phyloP scores from a whole-genome alignment of 805 yeast genomes.

The Pichia phayaonensis region DNA sequence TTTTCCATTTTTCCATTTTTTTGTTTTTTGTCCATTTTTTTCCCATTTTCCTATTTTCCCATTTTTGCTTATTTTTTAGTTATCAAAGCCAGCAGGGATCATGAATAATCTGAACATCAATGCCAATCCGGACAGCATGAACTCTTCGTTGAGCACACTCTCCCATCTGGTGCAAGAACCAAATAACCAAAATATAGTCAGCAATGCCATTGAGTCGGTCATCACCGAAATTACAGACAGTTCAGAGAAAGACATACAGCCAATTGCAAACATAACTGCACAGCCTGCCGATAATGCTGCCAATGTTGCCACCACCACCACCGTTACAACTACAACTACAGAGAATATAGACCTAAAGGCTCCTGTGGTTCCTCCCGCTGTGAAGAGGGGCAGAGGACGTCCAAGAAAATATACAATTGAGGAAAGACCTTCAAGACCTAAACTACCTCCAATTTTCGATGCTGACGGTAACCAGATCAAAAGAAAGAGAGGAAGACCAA shows the following conservation, averaged over 20 bases:
- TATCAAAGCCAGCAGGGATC: too few relatives aligned
- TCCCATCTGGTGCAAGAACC: neutral
- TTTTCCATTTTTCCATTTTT: neutral
- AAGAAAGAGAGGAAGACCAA: slow-evolving; percentile 8
- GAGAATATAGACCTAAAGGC: neutral
- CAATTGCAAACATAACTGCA: neutral
- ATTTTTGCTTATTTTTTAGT: too few relatives aligned
- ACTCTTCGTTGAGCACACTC: neutral
- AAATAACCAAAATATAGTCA: neutral
- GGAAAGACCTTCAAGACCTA: slow-evolving; percentile 6
- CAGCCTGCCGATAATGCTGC: neutral
- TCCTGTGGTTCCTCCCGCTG: neutral
- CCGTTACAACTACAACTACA: neutral
- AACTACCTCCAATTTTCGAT: slow-evolving; percentile 4
- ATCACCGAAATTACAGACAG: neutral
- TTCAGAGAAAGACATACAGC: neutral
- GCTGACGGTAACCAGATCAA: slow-evolving; percentile 1
- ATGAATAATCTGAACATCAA: neutral
- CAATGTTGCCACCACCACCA: neutral
- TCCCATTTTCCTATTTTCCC: neutral
- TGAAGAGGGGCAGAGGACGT: slow-evolving; percentile 6
- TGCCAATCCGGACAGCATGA: neutral
- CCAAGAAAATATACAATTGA: slow-evolving; percentile 8
- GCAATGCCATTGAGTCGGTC: neutral
- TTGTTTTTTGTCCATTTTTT: neutral